Conservation (phyloP, 441 rosid genomes). For the Cnidoscolus chayamansa region DNA sequence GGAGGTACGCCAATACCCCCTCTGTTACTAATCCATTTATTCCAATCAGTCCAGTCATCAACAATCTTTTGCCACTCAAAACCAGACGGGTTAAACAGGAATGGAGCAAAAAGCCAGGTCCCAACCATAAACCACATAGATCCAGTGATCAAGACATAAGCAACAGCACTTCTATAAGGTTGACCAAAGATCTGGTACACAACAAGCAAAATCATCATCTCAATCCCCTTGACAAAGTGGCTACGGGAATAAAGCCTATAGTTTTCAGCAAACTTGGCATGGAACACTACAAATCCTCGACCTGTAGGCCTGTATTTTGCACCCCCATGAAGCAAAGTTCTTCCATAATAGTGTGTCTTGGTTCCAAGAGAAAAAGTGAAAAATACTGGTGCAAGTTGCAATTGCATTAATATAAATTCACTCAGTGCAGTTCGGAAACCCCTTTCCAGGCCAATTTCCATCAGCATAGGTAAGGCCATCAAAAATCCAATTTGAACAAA, state of each 20-base stretch:
- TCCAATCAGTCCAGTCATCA: slow-evolving; percentile 99
- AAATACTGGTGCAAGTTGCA: slow-evolving; percentile 96
- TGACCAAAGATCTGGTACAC: slow-evolving; percentile 89
- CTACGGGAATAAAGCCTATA: slow-evolving; percentile 96
- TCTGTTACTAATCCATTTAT: slow-evolving; percentile 86
- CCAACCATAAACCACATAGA: slow-evolving; percentile 99
- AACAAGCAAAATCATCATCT: slow-evolving; percentile 87
- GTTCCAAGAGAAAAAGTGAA: slow-evolving; percentile 99
- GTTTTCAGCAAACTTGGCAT: slow-evolving; percentile 97
- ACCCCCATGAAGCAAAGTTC: slow-evolving; percentile 97
- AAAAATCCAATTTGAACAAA: slow-evolving; percentile 95
- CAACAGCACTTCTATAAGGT: slow-evolving; percentile 78
- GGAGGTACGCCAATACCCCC: slow-evolving; percentile 98
- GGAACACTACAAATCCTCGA: slow-evolving; percentile 97
- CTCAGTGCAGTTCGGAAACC: slow-evolving; percentile 97
- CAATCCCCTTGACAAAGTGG: slow-evolving; percentile 96
- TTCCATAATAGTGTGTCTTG: slow-evolving; percentile 93
- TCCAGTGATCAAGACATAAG: slow-evolving; percentile 78
- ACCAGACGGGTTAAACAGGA: slow-evolving; percentile 97
- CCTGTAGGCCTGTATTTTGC: slow-evolving; percentile 98
- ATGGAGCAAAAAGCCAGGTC: slow-evolving; percentile 99
- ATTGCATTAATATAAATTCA: slow-evolving; percentile 96
- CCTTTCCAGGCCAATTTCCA: slow-evolving; percentile 98
- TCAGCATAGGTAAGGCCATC: slow-evolving; percentile 98
- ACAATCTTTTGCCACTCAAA: slow-evolving; percentile 99